Percentiles rank a stretch among this genome's conserved stretches.
Evolutionary conservation across 2,329 filamentous ascomycete genomes (phyloP).

Genomic region (Colletotrichum karsti): DNA sequence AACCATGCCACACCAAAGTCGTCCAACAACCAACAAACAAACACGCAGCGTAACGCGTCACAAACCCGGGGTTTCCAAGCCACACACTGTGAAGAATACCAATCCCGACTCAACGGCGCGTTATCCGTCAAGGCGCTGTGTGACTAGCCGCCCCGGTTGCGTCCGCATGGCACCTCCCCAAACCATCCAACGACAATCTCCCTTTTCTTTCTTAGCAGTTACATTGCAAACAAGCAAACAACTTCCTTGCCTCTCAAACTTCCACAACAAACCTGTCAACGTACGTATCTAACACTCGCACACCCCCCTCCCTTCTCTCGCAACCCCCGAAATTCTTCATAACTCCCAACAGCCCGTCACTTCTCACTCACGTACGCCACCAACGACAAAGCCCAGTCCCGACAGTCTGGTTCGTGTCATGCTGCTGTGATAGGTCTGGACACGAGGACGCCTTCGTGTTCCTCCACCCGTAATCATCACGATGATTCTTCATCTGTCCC

Average conservation of each 20-base stretch:
- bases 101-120: neutral
- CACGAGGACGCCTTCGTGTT: neutral
- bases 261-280: too few relatives aligned
- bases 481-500: constrained; percentile 17
- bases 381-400: constrained; percentile 2
- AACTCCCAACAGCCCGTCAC: neutral
- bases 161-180: neutral
- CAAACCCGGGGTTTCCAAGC: neutral
- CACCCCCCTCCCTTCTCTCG: neutral
- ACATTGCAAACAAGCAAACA: constrained; percentile 3
- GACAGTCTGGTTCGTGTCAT: constrained; percentile 7
- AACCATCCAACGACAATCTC: neutral
- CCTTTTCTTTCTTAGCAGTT: neutral
- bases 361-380: neutral
- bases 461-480: neutral
- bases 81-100: neutral
- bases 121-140: neutral
- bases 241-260: too few relatives aligned
- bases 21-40: too few relatives aligned
- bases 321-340: neutral
- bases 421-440: neutral
- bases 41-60: neutral
- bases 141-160: too few relatives aligned
- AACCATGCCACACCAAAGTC: neutral
- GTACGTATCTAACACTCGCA: neutral